These are phyloP conservation scores for Acmispon strigosus DNA, from an alignment of 306 rosid species.

Conservation along the genomic window DNA sequence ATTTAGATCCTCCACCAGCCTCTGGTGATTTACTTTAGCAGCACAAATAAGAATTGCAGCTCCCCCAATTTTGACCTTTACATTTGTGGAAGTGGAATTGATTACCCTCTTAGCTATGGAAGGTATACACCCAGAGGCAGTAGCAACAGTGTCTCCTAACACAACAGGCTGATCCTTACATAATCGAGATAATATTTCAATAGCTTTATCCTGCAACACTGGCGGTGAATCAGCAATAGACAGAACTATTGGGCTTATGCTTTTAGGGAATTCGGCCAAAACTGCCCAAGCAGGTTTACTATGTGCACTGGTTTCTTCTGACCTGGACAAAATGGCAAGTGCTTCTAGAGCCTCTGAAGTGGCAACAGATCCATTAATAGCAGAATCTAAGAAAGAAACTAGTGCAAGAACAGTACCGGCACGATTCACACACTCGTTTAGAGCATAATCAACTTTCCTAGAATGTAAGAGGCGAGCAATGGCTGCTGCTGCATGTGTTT, in stretches of 20 bases:
- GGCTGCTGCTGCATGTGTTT: slow-evolving; percentile 89
- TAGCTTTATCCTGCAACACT: slow-evolving; percentile 79
- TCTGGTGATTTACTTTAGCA: slow-evolving; percentile 78
- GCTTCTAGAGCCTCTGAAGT: slow-evolving; percentile 87
- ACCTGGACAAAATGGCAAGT: slow-evolving; percentile 83
- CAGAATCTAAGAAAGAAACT: slow-evolving; percentile 81
- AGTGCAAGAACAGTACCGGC: slow-evolving; percentile 93
- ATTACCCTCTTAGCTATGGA: slow-evolving; percentile 76
- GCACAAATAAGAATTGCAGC: slow-evolving; percentile 87
- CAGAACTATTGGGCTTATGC: slow-evolving; percentile 77
- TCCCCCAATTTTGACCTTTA: slow-evolving; percentile 76
- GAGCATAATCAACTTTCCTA: slow-evolving; percentile 53
- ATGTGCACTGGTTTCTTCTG: slow-evolving; percentile 38
- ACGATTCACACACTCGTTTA: slow-evolving; percentile 79
- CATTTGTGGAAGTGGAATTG: slow-evolving; percentile 52
- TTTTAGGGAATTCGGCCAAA: slow-evolving; percentile 79
- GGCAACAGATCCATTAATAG: slow-evolving; percentile 48
- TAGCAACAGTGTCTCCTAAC: slow-evolving; percentile 60
- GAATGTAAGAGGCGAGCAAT: slow-evolving; percentile 85
- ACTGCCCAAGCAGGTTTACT: slow-evolving; percentile 89
- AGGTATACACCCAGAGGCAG: slow-evolving; percentile 62
- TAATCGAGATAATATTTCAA: slow-evolving; percentile 82
- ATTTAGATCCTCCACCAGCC: slow-evolving; percentile 76
- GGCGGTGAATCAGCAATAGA: slow-evolving; percentile 75
- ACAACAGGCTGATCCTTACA: slow-evolving; percentile 80